phyloP scores from a whole-genome alignment of 1,284 basidiomycete species.

The Meira nashicola region DNA sequence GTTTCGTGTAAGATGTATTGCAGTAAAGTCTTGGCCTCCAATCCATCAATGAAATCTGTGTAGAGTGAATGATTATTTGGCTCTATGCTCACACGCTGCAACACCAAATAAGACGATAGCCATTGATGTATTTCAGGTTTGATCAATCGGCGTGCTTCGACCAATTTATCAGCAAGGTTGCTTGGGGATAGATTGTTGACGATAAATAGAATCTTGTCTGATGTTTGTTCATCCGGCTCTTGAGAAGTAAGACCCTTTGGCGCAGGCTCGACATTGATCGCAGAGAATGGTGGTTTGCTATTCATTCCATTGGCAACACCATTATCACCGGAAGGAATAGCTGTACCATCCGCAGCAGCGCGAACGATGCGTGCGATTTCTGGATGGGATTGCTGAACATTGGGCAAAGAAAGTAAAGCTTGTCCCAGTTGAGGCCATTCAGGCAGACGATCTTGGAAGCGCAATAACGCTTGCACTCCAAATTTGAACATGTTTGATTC shows the following conservation, averaged over 20 bases:
- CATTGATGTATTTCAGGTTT: conserved; percentile 59
- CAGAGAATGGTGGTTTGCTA: conserved; percentile 55
- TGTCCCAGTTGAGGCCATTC: conserved; percentile 94
- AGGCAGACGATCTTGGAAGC: conserved; percentile 78
- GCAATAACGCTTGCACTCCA: conserved; percentile 80
- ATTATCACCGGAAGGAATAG: conserved; percentile 12
- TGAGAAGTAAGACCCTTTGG: conserved; percentile 39
- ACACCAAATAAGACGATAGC: conserved; percentile 96
- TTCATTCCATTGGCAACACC: conserved; percentile 14
- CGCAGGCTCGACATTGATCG: conserved; percentile 51
- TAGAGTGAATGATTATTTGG: conserved; percentile 96
- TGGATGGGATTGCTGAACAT: conserved; percentile 78
- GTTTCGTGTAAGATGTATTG: conserved; percentile 84
- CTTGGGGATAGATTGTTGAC: conserved; percentile 94
- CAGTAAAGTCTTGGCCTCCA: conserved; percentile 54
- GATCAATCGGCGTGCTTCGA: conserved; percentile 35
- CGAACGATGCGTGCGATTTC: conserved; percentile 61
- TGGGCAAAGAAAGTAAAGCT: conserved; percentile 78
- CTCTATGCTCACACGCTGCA: conserved; percentile 90
- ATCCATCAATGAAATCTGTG: conserved; percentile 80
- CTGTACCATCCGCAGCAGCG: conserved; percentile 30
- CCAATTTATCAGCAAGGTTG: conserved; percentile 73
- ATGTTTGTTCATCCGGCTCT: conserved; percentile 75
- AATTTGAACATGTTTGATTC: conserved; percentile 94
- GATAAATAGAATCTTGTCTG: conserved; percentile 94